phyloP scores from a whole-genome alignment of 2,329 filamentous ascomycete species.

The Fusarium domesticum region DNA sequence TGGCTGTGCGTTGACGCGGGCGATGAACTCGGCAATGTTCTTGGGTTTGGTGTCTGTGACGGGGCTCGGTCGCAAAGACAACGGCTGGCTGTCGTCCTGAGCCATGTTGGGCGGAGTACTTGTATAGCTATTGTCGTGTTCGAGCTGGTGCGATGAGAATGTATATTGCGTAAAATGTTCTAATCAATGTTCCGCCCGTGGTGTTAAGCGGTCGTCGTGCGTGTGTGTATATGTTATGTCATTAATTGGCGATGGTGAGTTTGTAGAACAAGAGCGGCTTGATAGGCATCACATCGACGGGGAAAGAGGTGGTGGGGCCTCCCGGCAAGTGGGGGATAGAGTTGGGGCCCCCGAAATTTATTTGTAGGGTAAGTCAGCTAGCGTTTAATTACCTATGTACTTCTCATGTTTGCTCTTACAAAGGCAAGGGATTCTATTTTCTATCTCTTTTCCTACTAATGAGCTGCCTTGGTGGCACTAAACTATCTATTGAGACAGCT shows the following conservation, averaged over 20 bases:
- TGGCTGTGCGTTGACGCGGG: conserved; percentile 72
- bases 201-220: too few relatives aligned
- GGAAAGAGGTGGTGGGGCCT: background rate
- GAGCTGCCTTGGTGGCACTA: too few relatives aligned
- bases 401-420: too few relatives aligned
- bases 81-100: conserved; percentile 33
- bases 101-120: conserved; percentile 27
- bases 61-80: conserved; percentile 44
- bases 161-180: background rate
- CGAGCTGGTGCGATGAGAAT: background rate
- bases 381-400: too few relatives aligned
- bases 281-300: background rate
- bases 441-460: too few relatives aligned
- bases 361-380: background rate
- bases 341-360: too few relatives aligned
- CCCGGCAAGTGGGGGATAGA: background rate
- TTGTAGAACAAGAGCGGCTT: background rate
- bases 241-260: background rate
- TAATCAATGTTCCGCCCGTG: background rate
- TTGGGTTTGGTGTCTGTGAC: conserved; percentile 55
- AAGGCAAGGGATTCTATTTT: too few relatives aligned
- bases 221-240: background rate
- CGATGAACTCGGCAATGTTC: conserved; percentile 70
- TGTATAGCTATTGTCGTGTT: background rate
- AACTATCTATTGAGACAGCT: too few relatives aligned